These are phyloP conservation scores for Penicillium sp. DNA, from an alignment of 2,329 filamentous ascomycete genomes.

Conservation along the genomic window DNA sequence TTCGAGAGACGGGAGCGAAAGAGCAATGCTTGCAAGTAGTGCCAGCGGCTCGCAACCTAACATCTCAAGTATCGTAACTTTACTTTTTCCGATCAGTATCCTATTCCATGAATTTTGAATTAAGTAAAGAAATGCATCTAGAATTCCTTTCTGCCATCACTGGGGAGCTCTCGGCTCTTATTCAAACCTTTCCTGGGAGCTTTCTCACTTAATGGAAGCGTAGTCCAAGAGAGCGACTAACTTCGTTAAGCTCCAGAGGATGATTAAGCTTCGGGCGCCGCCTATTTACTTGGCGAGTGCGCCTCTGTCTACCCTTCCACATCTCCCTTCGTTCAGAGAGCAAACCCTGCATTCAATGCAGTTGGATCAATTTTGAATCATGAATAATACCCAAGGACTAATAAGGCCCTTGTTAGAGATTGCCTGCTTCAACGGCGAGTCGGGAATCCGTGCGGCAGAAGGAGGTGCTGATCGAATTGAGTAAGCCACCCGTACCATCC, in stretches of 20 bases:
- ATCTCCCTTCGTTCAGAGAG: neutral
- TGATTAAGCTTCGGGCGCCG: neutral
- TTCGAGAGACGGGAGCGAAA: neutral
- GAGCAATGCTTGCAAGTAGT: neutral
- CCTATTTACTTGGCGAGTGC: neutral
- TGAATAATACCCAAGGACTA: neutral
- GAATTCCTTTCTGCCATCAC: neutral
- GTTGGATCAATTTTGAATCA: neutral
- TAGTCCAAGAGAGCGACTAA: no score
- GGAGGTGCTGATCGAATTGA: constrained; percentile 54
- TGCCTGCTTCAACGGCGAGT: constrained; percentile 49
- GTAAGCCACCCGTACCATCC: constrained; percentile 37
- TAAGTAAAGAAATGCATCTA: no score
- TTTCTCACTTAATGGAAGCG: no score
- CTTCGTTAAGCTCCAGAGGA: no score
- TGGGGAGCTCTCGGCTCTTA: no score
- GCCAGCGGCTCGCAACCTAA: no score
- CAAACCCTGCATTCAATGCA: neutral
- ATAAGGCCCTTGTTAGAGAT: constrained; percentile 39
- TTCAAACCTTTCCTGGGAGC: no score
- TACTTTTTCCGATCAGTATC: no score
- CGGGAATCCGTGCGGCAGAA: constrained; percentile 44
- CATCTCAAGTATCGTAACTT: no score
- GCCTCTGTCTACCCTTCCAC: neutral
- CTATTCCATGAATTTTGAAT: no score